Base-by-base conservation (phyloP, 495 filamentous ascomycete species). In the Hypomontagnella monticulosa region DNA sequence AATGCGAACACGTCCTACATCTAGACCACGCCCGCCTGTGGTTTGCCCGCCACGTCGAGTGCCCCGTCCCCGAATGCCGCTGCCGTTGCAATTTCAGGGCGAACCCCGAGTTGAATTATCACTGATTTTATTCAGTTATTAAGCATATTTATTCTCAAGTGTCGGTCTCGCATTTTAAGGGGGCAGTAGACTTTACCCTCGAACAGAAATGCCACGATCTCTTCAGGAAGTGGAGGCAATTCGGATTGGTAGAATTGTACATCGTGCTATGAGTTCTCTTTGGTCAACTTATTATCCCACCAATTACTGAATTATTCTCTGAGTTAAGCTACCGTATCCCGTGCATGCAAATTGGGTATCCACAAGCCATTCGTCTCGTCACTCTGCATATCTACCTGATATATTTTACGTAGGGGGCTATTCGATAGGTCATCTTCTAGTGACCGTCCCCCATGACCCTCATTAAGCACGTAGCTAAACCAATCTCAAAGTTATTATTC, bases 1-100 rank as follows among this genome's bases (percentile, higher is more conserved):
- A 84, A 58, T 99, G 95, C 73, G 90, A 91, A 69, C 95, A 99
- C 79, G 92, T 91, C 10, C 88, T 91, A 71, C 95, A 99, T 75
- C 87, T 90, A 11, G 88, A 93, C 68, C 95, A 98, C 76, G 92
- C 93, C 9, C 80, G 86, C 60, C 86, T 89, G 65, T 99, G 95
- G 95, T 99, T 98, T 74, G 80, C 77, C 32, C 82, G 84, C 52
- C 90, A 96, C 74, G 83, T 79, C 51, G 86, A 93, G 65, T 98
- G 95, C 77, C 92, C 95, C 0, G 91, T 96, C 15, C 88, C 93
- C 1, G 93, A 95, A 67, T 99, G 95, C 75, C 80, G 84, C 67
- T 99, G 95, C 75, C 84, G 87, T 67, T 99, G 95, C 79, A 86
- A 85, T 67, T 78, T 78, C 43, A 69, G 76, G 61, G 76, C 76